A percentile compares a stretch with the other conserved stretches of the same genome.
Conservation (phyloP, 2,329 filamentous ascomycete genomes). For the Piedraia hortae region DNA sequence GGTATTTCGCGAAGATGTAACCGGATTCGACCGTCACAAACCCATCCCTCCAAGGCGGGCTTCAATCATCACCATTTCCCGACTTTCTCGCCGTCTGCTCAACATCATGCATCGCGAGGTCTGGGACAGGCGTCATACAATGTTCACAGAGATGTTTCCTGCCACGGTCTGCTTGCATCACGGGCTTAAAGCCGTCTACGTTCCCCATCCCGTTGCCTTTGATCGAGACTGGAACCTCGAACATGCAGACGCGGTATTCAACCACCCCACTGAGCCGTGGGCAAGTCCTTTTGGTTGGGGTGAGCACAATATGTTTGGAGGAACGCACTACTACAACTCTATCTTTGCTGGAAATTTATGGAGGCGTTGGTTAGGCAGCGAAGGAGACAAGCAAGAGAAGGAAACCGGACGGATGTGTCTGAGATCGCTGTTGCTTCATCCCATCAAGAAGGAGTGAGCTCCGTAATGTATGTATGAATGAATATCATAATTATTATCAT, state of each 20-base stretch:
- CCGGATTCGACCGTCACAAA: constrained; percentile 30
- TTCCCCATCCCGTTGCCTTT: constrained; percentile 54
- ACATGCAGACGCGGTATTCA: constrained; percentile 21
- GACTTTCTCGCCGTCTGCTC: constrained; percentile 42
- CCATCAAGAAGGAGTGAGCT: constrained; percentile 21
- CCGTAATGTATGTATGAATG: constrained; percentile 3
- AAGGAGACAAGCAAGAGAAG: constrained; percentile 13
- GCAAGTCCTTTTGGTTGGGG: constrained; percentile 24
- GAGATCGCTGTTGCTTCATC: constrained; percentile 19
- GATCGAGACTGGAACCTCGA: constrained; percentile 39
- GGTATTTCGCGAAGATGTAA: constrained; percentile 40
- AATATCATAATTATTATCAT: too few relatives aligned
- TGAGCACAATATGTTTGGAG: constrained; percentile 24
- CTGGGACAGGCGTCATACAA: constrained; percentile 38
- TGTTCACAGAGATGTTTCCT: constrained; percentile 58
- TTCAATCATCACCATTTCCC: constrained; percentile 52
- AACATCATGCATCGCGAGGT: constrained; percentile 58
- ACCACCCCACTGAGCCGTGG: constrained; percentile 18
- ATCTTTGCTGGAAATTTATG: constrained; percentile 21
- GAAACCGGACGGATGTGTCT: constrained; percentile 21
- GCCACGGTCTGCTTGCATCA: constrained; percentile 47
- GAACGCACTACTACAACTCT: constrained; percentile 24
- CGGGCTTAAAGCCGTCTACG: constrained; percentile 52
- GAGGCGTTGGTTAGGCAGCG: constrained; percentile 21
- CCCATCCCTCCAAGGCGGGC: constrained; percentile 39